phyloP scores from a whole-genome alignment of 1,139 yeast species.

The Pichiaceae sp. region DNA sequence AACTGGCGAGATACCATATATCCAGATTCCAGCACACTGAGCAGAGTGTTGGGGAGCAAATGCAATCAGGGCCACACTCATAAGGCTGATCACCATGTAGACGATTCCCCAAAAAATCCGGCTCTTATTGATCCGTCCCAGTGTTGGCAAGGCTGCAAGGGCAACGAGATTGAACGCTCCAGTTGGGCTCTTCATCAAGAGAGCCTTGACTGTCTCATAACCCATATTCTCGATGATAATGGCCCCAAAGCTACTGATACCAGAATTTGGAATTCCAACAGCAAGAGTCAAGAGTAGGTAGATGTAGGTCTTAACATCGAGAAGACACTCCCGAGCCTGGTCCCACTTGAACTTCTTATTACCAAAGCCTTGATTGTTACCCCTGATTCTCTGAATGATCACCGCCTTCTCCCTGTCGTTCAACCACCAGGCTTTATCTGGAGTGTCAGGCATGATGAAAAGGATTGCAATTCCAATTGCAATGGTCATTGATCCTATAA shows the following conservation, averaged over 20 bases:
- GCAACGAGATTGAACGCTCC: slow-evolving; percentile 31
- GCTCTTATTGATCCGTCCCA: slow-evolving; percentile 18
- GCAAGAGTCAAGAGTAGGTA: slow-evolving; percentile 25
- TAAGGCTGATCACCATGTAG: slow-evolving; percentile 29
- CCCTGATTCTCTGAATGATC: slow-evolving; percentile 29
- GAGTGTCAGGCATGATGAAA: slow-evolving; percentile 33
- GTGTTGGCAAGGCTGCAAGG: slow-evolving; percentile 26
- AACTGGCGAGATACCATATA: slow-evolving; percentile 26
- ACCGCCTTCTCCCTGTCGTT: slow-evolving; percentile 27
- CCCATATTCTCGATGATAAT: slow-evolving; percentile 8
- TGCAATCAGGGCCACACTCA: slow-evolving; percentile 40
- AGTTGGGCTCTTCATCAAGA: slow-evolving; percentile 29
- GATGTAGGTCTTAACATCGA: slow-evolving; percentile 35
- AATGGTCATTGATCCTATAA: slow-evolving; percentile 41
- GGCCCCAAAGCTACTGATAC: slow-evolving; percentile 9
- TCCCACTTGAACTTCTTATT: slow-evolving; percentile 31
- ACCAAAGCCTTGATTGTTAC: slow-evolving; percentile 39
- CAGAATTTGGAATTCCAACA: slow-evolving; percentile 19
- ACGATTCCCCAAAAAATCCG: slow-evolving; percentile 26
- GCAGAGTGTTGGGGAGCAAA: slow-evolving; percentile 31
- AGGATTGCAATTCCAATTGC: slow-evolving; percentile 33
- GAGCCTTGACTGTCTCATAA: slow-evolving; percentile 7
- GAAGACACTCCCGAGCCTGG: slow-evolving; percentile 37
- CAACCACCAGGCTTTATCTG: slow-evolving; percentile 34
- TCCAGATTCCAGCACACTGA: slow-evolving; percentile 35